These are phyloP conservation scores for Glutinoglossum americanum DNA, from an alignment of 495 filamentous ascomycete genomes.

Conservation along the genomic window DNA sequence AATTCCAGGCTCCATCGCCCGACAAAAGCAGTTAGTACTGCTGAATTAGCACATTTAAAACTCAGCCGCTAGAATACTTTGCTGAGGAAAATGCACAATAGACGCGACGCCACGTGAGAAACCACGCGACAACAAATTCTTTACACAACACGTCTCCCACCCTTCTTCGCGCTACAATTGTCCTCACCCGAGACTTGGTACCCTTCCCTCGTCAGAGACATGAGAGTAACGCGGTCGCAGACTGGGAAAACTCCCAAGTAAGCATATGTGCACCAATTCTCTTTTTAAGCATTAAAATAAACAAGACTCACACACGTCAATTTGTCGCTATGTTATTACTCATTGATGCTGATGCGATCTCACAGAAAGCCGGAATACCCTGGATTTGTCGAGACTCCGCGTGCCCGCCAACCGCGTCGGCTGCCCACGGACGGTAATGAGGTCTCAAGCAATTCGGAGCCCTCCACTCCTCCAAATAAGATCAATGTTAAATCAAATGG, in stretches of 20 bases:
- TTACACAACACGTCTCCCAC: neutral
- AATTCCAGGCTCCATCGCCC: no score
- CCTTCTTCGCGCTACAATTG: neutral
- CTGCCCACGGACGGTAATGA: constrained; percentile 5
- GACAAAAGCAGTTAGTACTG: no score
- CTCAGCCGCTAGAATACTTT: no score
- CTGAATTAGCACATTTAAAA: no score
- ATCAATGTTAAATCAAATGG: constrained; percentile 4
- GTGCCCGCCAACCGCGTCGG: constrained; percentile 5
- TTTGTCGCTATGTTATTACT: neutral
- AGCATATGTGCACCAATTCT: constrained; percentile 2
- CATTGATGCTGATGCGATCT: neutral
- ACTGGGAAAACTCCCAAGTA: constrained; percentile 22
- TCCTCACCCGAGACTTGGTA: neutral
- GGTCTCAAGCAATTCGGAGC: constrained; percentile 2
- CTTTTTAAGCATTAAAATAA: neutral
- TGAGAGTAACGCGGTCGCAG: constrained; percentile 17
- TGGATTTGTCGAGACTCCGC: constrained; percentile 24
- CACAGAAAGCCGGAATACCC: constrained; percentile 18
- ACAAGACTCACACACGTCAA: neutral
- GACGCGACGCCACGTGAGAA: neutral
- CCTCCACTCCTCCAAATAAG: constrained; percentile 4
- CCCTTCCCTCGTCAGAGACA: neutral
- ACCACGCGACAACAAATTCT: neutral
- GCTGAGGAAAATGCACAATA: no score